Evolutionary conservation across 116 monocot species (phyloP).

Genomic region (Papilionanthe hybrid): DNA sequence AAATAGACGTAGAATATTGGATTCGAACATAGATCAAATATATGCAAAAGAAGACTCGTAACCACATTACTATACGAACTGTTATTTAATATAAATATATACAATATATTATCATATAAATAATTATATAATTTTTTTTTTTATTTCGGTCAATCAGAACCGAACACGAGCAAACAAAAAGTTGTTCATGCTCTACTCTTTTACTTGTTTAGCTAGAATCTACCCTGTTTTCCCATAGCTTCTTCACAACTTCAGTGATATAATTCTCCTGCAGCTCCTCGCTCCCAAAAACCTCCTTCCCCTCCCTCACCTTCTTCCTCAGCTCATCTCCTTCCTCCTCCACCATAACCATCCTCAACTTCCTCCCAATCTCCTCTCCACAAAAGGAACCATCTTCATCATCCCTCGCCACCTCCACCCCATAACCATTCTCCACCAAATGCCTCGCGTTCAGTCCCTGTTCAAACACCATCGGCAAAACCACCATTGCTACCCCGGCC

Average conservation of each 20-base stretch:
- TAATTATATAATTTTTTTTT: no score
- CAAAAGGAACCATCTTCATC: slow-evolving; percentile 19
- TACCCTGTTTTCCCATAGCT: background rate
- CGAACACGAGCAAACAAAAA: no score
- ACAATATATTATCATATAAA: no score
- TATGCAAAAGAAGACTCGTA: no score
- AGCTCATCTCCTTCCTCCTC: slow-evolving; percentile 18
- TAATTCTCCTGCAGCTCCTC: background rate
- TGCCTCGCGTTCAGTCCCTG: slow-evolving; percentile 33
- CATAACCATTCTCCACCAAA: slow-evolving; percentile 29
- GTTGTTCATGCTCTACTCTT: no score
- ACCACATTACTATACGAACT: no score
- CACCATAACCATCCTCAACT: slow-evolving; percentile 17
- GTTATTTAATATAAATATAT: no score
- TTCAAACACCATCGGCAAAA: slow-evolving; percentile 30
- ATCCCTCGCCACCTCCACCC: slow-evolving; percentile 23
- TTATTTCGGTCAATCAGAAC: no score
- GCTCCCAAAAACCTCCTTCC: background rate
- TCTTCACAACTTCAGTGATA: slow-evolving; percentile 2
- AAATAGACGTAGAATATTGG: no score
- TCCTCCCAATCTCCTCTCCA: slow-evolving; percentile 10
- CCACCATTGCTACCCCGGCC: slow-evolving; percentile 25
- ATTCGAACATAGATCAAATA: no score
- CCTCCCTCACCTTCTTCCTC: background rate
- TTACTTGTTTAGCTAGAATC: no score